Evolutionary conservation across 2,329 filamentous ascomycete species (phyloP).

Genomic region (Stemphylium lycopersici): DNA sequence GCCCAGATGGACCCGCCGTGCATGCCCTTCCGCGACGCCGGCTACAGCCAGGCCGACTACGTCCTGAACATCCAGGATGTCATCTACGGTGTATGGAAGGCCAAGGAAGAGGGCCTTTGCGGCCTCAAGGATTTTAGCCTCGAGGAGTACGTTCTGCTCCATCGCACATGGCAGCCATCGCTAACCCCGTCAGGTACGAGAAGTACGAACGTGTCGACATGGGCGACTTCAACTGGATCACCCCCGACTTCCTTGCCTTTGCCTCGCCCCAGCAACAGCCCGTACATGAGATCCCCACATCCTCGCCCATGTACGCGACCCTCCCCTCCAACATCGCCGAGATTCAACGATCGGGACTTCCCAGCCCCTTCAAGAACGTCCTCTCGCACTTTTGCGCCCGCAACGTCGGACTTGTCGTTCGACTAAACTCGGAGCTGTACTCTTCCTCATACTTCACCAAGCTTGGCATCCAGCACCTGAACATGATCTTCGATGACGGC

Average conservation of each 20-base stretch:
- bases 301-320: constrained; percentile 73
- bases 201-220: constrained; percentile 94
- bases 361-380: constrained; percentile 93
- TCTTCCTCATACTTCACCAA: constrained; percentile 97
- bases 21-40: constrained; percentile 98
- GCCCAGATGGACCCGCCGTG: constrained; percentile 95
- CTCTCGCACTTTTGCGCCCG: constrained; percentile 85
- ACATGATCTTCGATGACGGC: constrained; percentile 99
- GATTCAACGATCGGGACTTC: constrained; percentile 73
- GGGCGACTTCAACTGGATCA: constrained; percentile 99
- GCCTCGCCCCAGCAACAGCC: constrained; percentile 89
- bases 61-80: constrained; percentile 95
- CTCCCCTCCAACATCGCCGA: constrained; percentile 79
- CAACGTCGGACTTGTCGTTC: constrained; percentile 90
- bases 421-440: constrained; percentile 94
- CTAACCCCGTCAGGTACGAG: constrained; percentile 71
- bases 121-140: constrained; percentile 92
- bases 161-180: background rate
- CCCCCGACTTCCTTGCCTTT: constrained; percentile 92
- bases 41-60: constrained; percentile 98
- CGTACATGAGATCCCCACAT: constrained; percentile 71
- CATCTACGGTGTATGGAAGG: constrained; percentile 98
- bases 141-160: constrained; percentile 68
- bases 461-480: constrained; percentile 90
- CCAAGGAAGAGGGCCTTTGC: constrained; percentile 93